Percentiles rank a stretch among this genome's conserved stretches.
Conservation (phyloP, 139 green algal genomes). For the Closterium sp. region DNA sequence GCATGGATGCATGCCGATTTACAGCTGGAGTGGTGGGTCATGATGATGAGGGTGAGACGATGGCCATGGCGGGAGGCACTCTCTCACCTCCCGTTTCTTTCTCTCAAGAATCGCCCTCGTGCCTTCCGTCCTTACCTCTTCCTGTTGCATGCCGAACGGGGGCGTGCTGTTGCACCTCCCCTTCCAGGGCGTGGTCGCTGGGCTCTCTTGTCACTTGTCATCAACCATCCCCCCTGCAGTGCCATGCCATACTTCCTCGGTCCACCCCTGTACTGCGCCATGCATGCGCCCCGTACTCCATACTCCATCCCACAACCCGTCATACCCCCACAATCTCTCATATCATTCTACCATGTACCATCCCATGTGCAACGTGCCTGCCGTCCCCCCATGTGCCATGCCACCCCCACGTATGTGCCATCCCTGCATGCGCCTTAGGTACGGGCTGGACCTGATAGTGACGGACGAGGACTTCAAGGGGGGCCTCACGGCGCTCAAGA, state of each 20-base stretch:
- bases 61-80: neutral
- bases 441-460: slow-evolving; percentile 23
- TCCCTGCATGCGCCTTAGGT: slow-evolving; percentile 3
- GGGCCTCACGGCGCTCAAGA: slow-evolving; percentile 20
- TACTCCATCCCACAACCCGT: neutral
- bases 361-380: neutral
- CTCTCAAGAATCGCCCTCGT: neutral
- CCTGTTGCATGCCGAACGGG: too few relatives aligned
- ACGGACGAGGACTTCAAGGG: slow-evolving; percentile 11
- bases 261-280: too few relatives aligned
- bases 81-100: neutral
- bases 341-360: neutral
- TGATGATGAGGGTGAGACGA: neutral
- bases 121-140: neutral
- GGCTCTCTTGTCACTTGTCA: too few relatives aligned
- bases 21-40: neutral
- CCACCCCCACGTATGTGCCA: slow-evolving; percentile 4
- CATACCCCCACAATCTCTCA: neutral
- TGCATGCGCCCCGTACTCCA: neutral
- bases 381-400: neutral
- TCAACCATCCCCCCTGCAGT: too few relatives aligned
- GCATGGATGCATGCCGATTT: neutral
- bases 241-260: too few relatives aligned
- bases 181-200: too few relatives aligned
- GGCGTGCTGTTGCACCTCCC: too few relatives aligned